Conservation (phyloP, 257 asterid species). For the Fraxinus anomala region DNA sequence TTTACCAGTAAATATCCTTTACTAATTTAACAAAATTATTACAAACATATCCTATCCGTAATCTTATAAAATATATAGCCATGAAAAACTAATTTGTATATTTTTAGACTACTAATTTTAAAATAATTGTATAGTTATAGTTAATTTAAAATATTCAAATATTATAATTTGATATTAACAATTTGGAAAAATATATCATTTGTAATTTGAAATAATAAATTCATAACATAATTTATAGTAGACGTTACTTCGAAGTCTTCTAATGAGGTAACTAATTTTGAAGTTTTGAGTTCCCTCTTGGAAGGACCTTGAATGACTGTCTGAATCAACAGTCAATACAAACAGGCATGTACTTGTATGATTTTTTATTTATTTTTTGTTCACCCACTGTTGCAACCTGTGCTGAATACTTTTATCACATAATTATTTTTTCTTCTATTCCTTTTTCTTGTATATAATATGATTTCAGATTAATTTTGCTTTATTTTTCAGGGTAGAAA, state of each 20-base stretch:
- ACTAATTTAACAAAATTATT: background rate
- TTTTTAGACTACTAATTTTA: background rate
- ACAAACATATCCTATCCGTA: background rate
- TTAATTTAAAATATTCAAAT: background rate
- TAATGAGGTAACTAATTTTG: background rate
- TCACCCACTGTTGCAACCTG: background rate
- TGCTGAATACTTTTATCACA: background rate
- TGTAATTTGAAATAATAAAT: no score
- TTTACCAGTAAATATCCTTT: background rate
- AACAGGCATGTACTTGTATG: background rate
- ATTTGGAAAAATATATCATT: background rate
- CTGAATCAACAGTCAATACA: background rate
- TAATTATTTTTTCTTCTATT: slow-evolving; percentile 4
- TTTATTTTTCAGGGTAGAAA: slow-evolving; percentile 76
- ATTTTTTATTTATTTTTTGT: background rate
- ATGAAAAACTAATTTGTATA: background rate
- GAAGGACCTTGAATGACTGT: background rate
- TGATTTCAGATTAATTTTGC: slow-evolving; percentile 23
- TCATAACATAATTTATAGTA: no score
- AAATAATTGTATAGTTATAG: no score
- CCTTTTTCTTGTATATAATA: slow-evolving; percentile 26
- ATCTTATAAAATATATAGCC: background rate
- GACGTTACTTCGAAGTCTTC: background rate
- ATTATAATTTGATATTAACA: background rate
- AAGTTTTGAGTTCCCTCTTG: background rate